Evolutionary conservation across 2,329 filamentous ascomycete species (phyloP).

Genomic region (Curvularia hawaiiensis): DNA sequence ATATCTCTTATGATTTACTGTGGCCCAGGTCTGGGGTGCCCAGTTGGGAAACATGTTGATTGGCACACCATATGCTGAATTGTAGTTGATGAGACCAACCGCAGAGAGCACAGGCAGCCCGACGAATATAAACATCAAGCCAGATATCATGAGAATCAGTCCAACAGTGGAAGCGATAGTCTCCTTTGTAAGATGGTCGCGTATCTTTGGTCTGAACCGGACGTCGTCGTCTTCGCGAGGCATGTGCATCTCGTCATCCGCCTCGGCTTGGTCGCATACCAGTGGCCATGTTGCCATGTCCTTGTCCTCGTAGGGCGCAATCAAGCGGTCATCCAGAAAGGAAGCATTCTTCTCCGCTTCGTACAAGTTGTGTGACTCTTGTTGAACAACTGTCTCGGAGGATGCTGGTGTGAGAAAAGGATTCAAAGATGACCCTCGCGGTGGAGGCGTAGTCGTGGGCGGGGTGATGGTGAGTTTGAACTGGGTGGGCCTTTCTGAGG

Average conservation of each 20-base stretch:
- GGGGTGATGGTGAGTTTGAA: constrained; percentile 12
- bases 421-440: constrained; percentile 19
- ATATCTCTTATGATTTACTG: constrained; percentile 56
- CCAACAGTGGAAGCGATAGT: constrained; percentile 52
- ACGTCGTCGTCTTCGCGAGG: constrained; percentile 57
- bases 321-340: constrained; percentile 55
- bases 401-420: constrained; percentile 39
- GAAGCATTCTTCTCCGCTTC: constrained; percentile 43
- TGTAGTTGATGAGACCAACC: constrained; percentile 48
- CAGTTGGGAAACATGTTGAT: constrained; percentile 47
- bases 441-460: constrained; percentile 23
- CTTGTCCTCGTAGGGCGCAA: constrained; percentile 50
- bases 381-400: constrained; percentile 34
- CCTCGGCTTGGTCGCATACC: constrained; percentile 57
- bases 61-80: constrained; percentile 48
- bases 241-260: constrained; percentile 61
- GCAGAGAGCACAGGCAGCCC: constrained; percentile 57
- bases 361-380: constrained; percentile 24
- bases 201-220: constrained; percentile 49
- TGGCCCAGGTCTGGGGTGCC: constrained; percentile 49
- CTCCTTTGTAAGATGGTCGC: constrained; percentile 53
- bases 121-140: constrained; percentile 57
- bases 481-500: constrained; percentile 21
- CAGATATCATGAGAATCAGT: constrained; percentile 53
- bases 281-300: constrained; percentile 52